phyloP scores from a whole-genome alignment of 306 rosid species.

The Arachis hypogaea region DNA sequence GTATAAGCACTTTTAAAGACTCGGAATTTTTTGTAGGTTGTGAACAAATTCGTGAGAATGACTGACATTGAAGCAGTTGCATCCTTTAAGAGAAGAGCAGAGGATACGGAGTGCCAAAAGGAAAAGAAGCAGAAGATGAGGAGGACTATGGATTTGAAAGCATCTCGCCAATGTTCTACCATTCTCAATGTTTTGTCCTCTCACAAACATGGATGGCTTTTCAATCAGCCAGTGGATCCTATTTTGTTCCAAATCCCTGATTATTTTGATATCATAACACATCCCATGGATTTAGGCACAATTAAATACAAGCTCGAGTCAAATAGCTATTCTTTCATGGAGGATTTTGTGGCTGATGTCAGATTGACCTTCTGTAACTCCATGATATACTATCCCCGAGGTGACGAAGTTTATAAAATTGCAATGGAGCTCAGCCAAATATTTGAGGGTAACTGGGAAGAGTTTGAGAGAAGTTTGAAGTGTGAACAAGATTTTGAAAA shows the following conservation, averaged over 20 bases:
- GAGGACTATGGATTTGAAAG: slow-evolving; percentile 56
- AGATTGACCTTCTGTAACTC: slow-evolving; percentile 73
- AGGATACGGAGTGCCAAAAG: slow-evolving; percentile 40
- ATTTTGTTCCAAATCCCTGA: slow-evolving; percentile 64
- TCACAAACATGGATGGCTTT: slow-evolving; percentile 58
- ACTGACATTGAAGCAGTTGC: background rate
- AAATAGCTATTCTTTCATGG: slow-evolving; percentile 42
- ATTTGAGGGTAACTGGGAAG: slow-evolving; percentile 62
- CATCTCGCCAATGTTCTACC: slow-evolving; percentile 45
- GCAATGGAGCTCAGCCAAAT: slow-evolving; percentile 53
- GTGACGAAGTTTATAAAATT: slow-evolving; percentile 57
- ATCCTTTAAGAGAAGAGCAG: slow-evolving; percentile 46
- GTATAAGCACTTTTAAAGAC: no score
- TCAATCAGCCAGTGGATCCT: slow-evolving; percentile 69
- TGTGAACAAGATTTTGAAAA: slow-evolving; percentile 23
- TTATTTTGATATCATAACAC: slow-evolving; percentile 52
- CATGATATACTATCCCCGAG: slow-evolving; percentile 67
- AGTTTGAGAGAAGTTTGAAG: slow-evolving; percentile 45
- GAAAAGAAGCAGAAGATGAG: slow-evolving; percentile 65
- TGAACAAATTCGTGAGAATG: no score
- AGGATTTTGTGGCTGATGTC: slow-evolving; percentile 67
- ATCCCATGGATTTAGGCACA: slow-evolving; percentile 81
- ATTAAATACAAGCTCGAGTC: slow-evolving; percentile 57
- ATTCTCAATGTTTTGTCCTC: slow-evolving; percentile 52
- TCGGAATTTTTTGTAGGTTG: no score